Base-by-base conservation (phyloP, 2,329 filamentous ascomycete species). In the Huntiella bhutanensis region DNA sequence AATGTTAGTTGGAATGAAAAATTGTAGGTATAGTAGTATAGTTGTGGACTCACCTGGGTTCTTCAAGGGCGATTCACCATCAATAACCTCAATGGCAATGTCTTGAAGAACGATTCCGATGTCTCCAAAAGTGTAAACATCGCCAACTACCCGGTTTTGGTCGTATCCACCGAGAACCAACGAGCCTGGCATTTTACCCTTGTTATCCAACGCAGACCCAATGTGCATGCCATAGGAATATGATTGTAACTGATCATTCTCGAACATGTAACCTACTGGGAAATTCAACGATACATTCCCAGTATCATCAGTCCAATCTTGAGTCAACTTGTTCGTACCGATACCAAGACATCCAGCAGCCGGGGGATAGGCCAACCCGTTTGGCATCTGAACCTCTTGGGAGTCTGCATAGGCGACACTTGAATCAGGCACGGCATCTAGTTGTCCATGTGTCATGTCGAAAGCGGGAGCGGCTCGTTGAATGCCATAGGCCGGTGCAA, bases 101-200 rank as follows among this genome's bases (percentile, higher is more conserved):
- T 42, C 40, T 12, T 28, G 22, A 5, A 42, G 40, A 5, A 28
- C 13, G 5, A 42, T 13, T 6, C 17, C 22, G 4, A 19, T 22
- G 32, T 42, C 15, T 28, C 22, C 22, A 33, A 32, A 33, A 5
- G 40, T 32, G 11, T 32, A 32, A 7, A 33, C 11, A n/a, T 42
- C 40, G 8, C 40, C 40, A 5, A 33, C 40, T 10, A 42, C 8
- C 11, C 40, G 17, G 7, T 42, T 42, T 12, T 42, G 40, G 11
- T 42, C 40, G 12, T 42, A 42, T 13, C 40, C 40, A 32, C 40
- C 40, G 11, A 42, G 1, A 16, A 42, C 12, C n/a, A 42, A 42
- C 6, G 40, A 42, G 6, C 40, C 40, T 6, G 28, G 19, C 40
- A 33, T 42, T 17, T 33, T 12, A 10, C 40, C 40, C 3, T 32